phyloP scores from a whole-genome alignment of 1,284 basidiomycete genomes.

The Thelephora terrestris region DNA sequence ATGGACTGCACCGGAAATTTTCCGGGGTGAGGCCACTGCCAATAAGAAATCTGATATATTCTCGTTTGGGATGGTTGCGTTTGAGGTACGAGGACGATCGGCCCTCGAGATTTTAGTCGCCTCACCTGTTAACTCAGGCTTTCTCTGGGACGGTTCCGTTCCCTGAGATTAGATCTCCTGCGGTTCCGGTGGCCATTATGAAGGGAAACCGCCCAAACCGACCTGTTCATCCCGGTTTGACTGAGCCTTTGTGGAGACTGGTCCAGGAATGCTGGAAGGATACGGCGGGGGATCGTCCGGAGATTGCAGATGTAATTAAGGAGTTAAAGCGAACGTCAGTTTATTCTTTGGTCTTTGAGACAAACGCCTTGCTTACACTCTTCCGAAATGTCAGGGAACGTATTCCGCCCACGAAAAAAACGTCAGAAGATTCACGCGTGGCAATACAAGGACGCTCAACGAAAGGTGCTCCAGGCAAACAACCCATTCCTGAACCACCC shows the following conservation, averaged over 20 bases:
- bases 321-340: not conserved
- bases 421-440: too few species aligned
- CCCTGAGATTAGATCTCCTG: not conserved
- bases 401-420: too few species aligned
- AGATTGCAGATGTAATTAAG: not conserved
- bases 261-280: not conserved
- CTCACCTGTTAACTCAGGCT: not conserved
- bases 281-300: not conserved
- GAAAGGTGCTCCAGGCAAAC: too few species aligned
- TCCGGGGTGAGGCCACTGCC: not conserved
- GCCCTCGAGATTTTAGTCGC: not conserved
- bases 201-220: not conserved
- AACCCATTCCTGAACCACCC: too few species aligned
- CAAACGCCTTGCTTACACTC: too few species aligned
- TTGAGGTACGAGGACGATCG: not conserved
- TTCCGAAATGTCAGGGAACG: too few species aligned
- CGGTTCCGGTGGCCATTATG: not conserved
- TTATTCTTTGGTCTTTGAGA: too few species aligned
- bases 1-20: not conserved
- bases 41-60: not conserved
- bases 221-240: not conserved
- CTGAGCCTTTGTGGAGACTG: not conserved
- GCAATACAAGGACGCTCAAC: too few species aligned
- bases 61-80: constrained; percentile 1
- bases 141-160: not conserved